Percentiles rank a stretch among this genome's conserved stretches.
Evolutionary conservation across 257 asterid genomes (phyloP).

Genomic region (Leonotis leonurus): DNA sequence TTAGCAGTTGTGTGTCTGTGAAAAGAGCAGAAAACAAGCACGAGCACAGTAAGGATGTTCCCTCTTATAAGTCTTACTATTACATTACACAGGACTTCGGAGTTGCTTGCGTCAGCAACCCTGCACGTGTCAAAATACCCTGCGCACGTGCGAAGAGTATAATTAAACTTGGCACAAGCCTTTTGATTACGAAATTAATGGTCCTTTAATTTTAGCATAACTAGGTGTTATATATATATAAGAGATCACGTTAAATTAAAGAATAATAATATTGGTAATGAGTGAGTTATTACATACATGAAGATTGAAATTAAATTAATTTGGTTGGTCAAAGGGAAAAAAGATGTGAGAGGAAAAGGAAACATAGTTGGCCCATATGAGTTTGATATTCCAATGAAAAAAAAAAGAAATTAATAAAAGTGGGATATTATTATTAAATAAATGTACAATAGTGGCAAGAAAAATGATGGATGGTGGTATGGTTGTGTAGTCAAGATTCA

Average conservation of each 20-base stretch:
- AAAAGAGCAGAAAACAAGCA: conserved; percentile 18
- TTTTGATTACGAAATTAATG: too few relatives aligned
- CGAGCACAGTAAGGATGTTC: conserved; percentile 17
- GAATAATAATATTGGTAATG: too few relatives aligned
- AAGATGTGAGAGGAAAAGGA: background rate
- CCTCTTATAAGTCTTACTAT: conserved; percentile 3
- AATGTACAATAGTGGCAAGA: background rate
- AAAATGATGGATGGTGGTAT: conserved; percentile 3
- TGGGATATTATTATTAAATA: too few relatives aligned
- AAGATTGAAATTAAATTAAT: background rate
- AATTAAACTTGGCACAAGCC: too few relatives aligned
- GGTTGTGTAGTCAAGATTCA: background rate
- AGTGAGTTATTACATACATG: too few relatives aligned
- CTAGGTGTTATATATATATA: too few relatives aligned
- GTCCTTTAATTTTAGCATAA: too few relatives aligned
- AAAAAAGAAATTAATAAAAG: background rate
- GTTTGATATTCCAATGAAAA: conserved; percentile 6
- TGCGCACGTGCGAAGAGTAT: background rate
- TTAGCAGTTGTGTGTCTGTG: background rate
- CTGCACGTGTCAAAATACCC: conserved; percentile 13
- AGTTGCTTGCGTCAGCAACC: conserved; percentile 1
- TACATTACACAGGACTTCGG: conserved; percentile 10
- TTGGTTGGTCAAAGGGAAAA: conserved; percentile 8
- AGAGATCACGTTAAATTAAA: background rate
- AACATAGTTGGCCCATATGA: conserved; percentile 18